Evolutionary conservation across 176 grass and related monocot species (phyloP), one percentile per base, ranked within the genome.

Genomic region (Saccharum spontaneum): DNA sequence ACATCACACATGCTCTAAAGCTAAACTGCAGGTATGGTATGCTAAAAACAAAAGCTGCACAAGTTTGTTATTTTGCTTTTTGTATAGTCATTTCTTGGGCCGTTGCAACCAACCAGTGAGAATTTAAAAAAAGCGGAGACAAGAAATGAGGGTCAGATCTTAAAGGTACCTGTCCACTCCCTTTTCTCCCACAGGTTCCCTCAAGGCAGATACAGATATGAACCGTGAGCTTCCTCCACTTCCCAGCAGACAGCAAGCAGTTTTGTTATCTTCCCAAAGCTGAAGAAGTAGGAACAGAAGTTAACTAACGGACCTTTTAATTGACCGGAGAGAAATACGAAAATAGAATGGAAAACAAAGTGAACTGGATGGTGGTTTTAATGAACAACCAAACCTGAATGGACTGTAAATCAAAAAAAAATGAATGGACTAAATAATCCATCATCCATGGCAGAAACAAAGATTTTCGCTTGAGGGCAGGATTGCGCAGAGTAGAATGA

Each of bases 111-210:
- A 10, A 14, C 67, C 48, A 75, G 50, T 41, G 59, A 34, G 67
- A 1, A 74, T 43, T 48, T 72, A 52, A 17, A n/a, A 68, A 48
- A 87, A 62, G 79, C 10, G 67, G 34, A 26, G 23, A 57, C 39
- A 82, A 68, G 75, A 28, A 28, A 77, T 60, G 31, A 36, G 54
- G 73, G 67, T 40, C 79, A 79, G 84, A 90, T 84, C 80, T 87
- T 79, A 38, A 60, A 68, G 61, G 4, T 73, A 87, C 89, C 89
- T 87, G 79, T 16, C n/a, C 75, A 45, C 55, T 50, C 74, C 67
- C 44, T 73, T 73, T 67, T 48, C 50, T 83, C 22, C 79, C 72
- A 11, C 78, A 26, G 46, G 60, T 23, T 79, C 37, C 28, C 66
- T 82, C 49, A 14, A 86, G 78, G 39, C 49, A 34, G 52, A 71